Percentiles rank a stretch among this genome's conserved stretches.
Evolutionary conservation across 2,329 filamentous ascomycete genomes (phyloP).

Genomic region (Claviceps capensis): DNA sequence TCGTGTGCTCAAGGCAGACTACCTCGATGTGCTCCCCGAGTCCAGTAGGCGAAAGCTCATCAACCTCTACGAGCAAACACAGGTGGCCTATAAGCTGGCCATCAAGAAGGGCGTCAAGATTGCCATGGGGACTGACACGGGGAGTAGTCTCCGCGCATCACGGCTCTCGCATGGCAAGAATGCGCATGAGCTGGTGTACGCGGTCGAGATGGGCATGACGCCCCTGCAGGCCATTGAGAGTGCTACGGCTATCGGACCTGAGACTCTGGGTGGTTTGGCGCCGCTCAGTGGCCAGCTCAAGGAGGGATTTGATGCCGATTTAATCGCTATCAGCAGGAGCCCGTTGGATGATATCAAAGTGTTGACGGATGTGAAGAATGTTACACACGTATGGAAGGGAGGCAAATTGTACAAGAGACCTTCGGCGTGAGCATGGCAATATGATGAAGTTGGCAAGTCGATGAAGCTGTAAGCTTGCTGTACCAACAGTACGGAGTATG

Average conservation of each 20-base stretch:
- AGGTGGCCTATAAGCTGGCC: constrained; percentile 23
- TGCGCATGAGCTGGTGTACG: constrained; percentile 30
- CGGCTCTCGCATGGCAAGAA: constrained; percentile 16
- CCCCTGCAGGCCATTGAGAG: constrained; percentile 36
- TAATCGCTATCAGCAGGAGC: constrained; percentile 28
- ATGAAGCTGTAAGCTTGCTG: too few relatives aligned
- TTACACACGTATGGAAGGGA: constrained; percentile 29
- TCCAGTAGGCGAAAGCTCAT: constrained; percentile 5
- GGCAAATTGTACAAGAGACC: constrained; percentile 25
- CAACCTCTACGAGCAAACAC: constrained; percentile 23
- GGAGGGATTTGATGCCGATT: constrained; percentile 32
- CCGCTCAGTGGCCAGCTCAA: constrained; percentile 31
- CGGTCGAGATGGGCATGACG: constrained; percentile 34
- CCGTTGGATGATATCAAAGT: constrained; percentile 28
- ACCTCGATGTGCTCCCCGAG: constrained; percentile 20
- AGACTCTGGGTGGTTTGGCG: constrained; percentile 28
- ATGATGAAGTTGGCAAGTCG: too few relatives aligned
- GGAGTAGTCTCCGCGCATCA: constrained; percentile 18
- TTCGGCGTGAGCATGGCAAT: not conserved
- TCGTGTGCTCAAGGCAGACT: constrained; percentile 16
- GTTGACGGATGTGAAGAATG: constrained; percentile 23
- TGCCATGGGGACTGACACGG: constrained; percentile 27
- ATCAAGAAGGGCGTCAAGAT: constrained; percentile 23
- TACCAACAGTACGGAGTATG: too few relatives aligned
- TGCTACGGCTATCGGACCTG: constrained; percentile 29